Evolutionary conservation across 176 grass and related monocot species (phyloP).

Genomic region (Cenchrus purpureus): DNA sequence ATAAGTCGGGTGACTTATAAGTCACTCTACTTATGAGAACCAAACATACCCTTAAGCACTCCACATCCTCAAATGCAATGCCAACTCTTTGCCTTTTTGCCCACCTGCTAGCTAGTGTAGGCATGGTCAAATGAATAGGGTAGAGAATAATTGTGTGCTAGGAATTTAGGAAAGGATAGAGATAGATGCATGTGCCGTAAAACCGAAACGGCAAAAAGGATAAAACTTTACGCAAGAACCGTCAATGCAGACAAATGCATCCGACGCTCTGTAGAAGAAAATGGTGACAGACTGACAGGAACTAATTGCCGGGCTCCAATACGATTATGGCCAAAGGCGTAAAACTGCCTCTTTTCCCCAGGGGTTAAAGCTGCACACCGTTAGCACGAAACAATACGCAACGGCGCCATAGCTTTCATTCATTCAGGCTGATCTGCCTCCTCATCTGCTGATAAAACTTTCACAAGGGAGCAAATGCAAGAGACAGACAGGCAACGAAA

Average conservation of each 20-base stretch:
- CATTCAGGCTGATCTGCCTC: background rate
- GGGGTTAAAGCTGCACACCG: background rate
- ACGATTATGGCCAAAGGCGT: background rate
- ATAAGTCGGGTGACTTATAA: too few species aligned
- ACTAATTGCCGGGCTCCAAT: background rate
- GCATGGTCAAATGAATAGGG: slow-evolving; percentile 11
- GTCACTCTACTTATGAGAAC: too few species aligned
- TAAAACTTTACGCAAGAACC: background rate
- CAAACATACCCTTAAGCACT: background rate
- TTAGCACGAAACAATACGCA: slow-evolving; percentile 4
- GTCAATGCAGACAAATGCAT: background rate
- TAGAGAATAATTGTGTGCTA: background rate
- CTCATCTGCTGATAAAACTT: too few species aligned
- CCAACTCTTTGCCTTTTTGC: background rate
- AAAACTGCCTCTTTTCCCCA: background rate
- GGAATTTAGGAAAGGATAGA: background rate
- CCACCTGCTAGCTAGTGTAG: too few species aligned
- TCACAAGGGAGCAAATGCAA: background rate
- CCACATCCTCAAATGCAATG: background rate
- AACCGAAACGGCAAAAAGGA: background rate
- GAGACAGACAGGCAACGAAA: background rate
- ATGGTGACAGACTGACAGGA: background rate
- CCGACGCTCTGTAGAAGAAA: background rate
- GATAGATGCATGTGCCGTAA: background rate
- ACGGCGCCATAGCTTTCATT: slow-evolving; percentile 6